These are phyloP conservation scores for Saxispiralis lemnorum DNA, from an alignment of 495 filamentous ascomycete genomes.

Conservation along the genomic window DNA sequence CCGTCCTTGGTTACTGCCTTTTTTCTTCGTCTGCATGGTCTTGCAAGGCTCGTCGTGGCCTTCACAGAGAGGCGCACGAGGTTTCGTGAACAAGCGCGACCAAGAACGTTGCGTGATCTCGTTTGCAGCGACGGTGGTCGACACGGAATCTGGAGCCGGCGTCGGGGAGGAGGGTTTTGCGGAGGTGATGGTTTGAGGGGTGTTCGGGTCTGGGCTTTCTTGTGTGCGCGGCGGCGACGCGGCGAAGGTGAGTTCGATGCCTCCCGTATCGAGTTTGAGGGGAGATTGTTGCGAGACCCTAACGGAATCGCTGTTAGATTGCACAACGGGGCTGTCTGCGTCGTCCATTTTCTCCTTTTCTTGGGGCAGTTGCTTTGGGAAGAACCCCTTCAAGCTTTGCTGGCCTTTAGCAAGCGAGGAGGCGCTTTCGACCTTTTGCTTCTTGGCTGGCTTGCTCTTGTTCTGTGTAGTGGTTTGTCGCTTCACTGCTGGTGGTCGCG, in stretches of 20 bases:
- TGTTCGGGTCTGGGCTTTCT: no score
- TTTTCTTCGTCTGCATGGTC: conserved; percentile 64
- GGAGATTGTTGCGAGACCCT: conserved; percentile 1
- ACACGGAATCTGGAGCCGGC: conserved; percentile 23
- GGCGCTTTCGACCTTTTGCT: conserved; percentile 27
- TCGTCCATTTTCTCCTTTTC: background rate
- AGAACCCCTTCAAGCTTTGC: conserved; percentile 67
- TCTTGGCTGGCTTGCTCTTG: conserved; percentile 24
- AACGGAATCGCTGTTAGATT: background rate
- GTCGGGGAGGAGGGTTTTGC: background rate
- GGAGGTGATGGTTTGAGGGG: no score
- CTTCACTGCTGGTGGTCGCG: conserved; percentile 7
- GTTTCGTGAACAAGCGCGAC: conserved; percentile 67
- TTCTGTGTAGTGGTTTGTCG: conserved; percentile 5
- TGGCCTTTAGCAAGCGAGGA: conserved; percentile 36
- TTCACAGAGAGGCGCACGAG: conserved; percentile 58
- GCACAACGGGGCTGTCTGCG: no score
- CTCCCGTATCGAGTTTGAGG: background rate
- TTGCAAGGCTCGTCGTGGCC: conserved; percentile 72
- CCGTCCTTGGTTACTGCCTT: conserved; percentile 64
- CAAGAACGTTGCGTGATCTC: conserved; percentile 55
- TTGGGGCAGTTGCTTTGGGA: conserved; percentile 39
- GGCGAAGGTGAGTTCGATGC: no score
- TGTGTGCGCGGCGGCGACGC: no score
- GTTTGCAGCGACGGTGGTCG: conserved; percentile 31